A percentile compares a stretch with the other conserved stretches of the same genome.
Conservation (phyloP, 768 basidiomycete species). For the Sarcodon aspratus region DNA sequence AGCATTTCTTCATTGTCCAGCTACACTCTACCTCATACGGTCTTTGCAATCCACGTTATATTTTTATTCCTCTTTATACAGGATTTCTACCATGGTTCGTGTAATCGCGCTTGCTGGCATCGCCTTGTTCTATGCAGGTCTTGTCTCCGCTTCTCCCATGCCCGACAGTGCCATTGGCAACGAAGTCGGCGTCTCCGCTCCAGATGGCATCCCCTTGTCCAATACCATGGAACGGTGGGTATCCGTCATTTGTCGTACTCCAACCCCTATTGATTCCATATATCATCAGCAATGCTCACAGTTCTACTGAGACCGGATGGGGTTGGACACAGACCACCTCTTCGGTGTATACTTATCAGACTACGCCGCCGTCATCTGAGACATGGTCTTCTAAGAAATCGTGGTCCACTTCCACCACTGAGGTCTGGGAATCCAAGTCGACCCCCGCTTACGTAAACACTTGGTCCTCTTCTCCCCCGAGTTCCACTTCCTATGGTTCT, state of each 20-base stretch:
- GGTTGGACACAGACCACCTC: not conserved
- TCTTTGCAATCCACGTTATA: constrained; percentile 14
- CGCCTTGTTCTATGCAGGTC: constrained; percentile 39
- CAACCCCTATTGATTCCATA: not conserved
- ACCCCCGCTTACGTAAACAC: not conserved
- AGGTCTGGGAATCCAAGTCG: constrained; percentile 1
- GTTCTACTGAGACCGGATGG: not conserved
- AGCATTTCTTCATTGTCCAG: constrained; percentile 18
- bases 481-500: constrained; percentile 50
- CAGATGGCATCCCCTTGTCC: constrained; percentile 33
- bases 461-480: constrained; percentile 16
- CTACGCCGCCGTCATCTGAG: not conserved
- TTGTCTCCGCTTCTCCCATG: constrained; percentile 37
- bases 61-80: constrained; percentile 19
- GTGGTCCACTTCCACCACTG: constrained; percentile 2
- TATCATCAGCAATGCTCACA: not conserved
- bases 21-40: constrained; percentile 35
- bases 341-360: not conserved
- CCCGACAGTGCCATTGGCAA: constrained; percentile 24
- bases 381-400: not conserved
- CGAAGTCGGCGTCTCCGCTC: constrained; percentile 32
- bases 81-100: constrained; percentile 43
- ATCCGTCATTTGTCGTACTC: not conserved
- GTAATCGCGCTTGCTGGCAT: constrained; percentile 43
- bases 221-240: constrained; percentile 27